Evolutionary conservation across 1,139 yeast genomes (phyloP), one percentile per base, ranked within the genome.

Genomic region (Suhomyces atakaporum): DNA sequence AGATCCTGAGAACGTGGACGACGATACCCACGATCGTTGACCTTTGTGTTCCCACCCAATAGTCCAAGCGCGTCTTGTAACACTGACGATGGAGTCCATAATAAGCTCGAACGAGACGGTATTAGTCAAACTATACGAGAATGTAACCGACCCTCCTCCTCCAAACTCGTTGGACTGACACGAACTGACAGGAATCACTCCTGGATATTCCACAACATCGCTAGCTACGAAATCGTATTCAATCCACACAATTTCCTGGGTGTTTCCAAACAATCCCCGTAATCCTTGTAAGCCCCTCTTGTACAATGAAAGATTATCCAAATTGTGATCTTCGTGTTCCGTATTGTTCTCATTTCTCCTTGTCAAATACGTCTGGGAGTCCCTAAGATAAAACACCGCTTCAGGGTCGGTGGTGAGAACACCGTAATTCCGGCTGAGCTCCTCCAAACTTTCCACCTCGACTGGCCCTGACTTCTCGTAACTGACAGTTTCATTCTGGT

Each of bases 121-220:
- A 9, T 34, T 21, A 5, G 27, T 25, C 21, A 36, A 28, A 10
- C 36, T 14, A 31, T 38, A 40, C 8, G 39, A 31, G 38, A 56
- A 54, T 3, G 42, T 27, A n/a, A 58, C 42, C 1, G 50, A 29
- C 2, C 62, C 62, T 3, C 33, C 34, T 3, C 50, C 42, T 3
- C 60, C 62, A 21, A 25, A 39, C 27, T 53, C 49, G 22, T 51
- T 57, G 2, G 60, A 54, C 24, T 54, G 60, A 31, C 63, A 58
- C 1, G 53, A 42, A 29, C 58, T 54, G 3, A 53, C 47, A 1
- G 63, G 62, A 28, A 58, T 43, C 18, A 39, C 46, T 3, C 60
- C 61, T 2, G 54, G 53, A 27, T 53, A 57, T 7, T 27, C 35
- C 3, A 24, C 32, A 1, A 25, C 19, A 5, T 35, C 25, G 3